phyloP scores from a whole-genome alignment of 345 rosid genomes.

The Eucalyptus erythrocorys region DNA sequence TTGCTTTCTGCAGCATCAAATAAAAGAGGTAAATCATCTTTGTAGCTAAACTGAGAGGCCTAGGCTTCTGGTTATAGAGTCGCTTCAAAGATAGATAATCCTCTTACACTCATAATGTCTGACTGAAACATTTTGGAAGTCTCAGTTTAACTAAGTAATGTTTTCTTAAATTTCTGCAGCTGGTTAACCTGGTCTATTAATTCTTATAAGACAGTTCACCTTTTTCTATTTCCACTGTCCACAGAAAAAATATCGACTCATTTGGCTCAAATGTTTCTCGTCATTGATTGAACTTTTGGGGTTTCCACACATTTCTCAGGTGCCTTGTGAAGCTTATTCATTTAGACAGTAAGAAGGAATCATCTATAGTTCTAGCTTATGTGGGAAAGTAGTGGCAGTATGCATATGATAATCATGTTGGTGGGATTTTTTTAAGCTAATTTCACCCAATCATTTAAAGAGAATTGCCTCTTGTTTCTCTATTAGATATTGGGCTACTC shows the following conservation, averaged over 20 bases:
- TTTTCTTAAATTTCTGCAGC: not conserved
- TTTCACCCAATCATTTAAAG: not conserved
- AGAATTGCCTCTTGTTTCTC: not conserved
- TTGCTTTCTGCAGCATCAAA: not conserved
- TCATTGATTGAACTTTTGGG: not conserved
- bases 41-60: not conserved
- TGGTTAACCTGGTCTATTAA: not conserved
- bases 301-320: not conserved
- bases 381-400: not conserved
- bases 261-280: not conserved
- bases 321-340: not conserved
- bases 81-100: not conserved
- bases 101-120: not conserved
- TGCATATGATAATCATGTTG: not conserved
- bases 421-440: not conserved
- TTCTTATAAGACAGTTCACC: not conserved
- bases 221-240: not conserved
- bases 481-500: not conserved
- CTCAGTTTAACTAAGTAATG: not conserved
- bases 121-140: not conserved
- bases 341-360: not conserved
- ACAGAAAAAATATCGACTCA: not conserved
- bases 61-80: not conserved
- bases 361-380: not conserved
- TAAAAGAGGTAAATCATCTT: not conserved